Evolutionary conservation across 805 yeast species (phyloP).

Genomic region (Yarrowia sp.): DNA sequence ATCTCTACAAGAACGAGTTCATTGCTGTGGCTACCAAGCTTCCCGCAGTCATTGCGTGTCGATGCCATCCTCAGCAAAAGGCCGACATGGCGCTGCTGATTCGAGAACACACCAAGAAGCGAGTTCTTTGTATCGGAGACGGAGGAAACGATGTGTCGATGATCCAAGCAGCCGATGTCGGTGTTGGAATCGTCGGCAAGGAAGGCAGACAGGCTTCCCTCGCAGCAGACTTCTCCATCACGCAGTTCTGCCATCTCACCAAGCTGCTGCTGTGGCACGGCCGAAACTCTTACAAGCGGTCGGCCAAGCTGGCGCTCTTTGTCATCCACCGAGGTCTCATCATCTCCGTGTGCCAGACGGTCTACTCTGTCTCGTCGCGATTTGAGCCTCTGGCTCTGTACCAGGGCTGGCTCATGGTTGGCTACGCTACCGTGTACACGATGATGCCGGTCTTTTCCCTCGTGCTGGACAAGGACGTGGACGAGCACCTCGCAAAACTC

Average conservation of each 20-base stretch:
- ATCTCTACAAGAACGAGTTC: slow-evolving; percentile 65
- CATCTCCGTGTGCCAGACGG: slow-evolving; percentile 92
- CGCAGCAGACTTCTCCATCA: slow-evolving; percentile 94
- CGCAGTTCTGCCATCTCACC: slow-evolving; percentile 85
- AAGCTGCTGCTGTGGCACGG: slow-evolving; percentile 96
- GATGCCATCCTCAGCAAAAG: slow-evolving; percentile 98
- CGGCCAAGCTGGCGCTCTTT: slow-evolving; percentile 93
- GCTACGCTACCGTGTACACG: slow-evolving; percentile 94
- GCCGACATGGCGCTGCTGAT: slow-evolving; percentile 89
- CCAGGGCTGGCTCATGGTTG: slow-evolving; percentile 98
- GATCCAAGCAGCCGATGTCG: slow-evolving; percentile 99
- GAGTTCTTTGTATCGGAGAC: slow-evolving; percentile 98
- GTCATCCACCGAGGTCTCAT: slow-evolving; percentile 94
- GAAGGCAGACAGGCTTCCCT: slow-evolving; percentile 97
- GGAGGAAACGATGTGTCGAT: slow-evolving; percentile 99
- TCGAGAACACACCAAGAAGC: slow-evolving; percentile 71
- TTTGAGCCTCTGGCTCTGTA: slow-evolving; percentile 93
- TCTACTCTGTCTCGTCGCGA: slow-evolving; percentile 77
- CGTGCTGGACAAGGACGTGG: slow-evolving; percentile 87
- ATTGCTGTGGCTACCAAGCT: slow-evolving; percentile 71
- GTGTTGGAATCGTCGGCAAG: slow-evolving; percentile 98
- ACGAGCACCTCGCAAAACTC: slow-evolving; percentile 78
- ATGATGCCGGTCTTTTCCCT: slow-evolving; percentile 97
- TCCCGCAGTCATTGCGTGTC: slow-evolving; percentile 96
- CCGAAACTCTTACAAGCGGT: slow-evolving; percentile 90